phyloP scores from a whole-genome alignment of 2,329 filamentous ascomycete species.

The Cytospora piceae region DNA sequence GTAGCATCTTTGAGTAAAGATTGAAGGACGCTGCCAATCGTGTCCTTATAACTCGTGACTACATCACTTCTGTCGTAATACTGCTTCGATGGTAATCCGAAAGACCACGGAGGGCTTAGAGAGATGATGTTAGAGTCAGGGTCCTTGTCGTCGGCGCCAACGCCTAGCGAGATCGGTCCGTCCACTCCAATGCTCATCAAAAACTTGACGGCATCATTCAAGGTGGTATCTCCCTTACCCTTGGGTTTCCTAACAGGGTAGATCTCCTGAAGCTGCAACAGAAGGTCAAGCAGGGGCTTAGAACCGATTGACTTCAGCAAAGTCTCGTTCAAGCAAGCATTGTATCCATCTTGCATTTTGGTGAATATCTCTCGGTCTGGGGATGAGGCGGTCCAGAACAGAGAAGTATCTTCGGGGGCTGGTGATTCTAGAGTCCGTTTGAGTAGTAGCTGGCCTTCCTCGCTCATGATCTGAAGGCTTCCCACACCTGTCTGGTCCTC shows the following conservation, averaged over 20 bases:
- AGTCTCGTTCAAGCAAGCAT: conserved; percentile 67
- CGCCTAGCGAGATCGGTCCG: conserved; percentile 48
- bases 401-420: conserved; percentile 46
- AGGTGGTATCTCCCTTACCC: conserved; percentile 6
- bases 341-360: conserved; percentile 66
- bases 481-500: conserved; percentile 65
- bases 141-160: conserved; percentile 49
- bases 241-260: conserved; percentile 30
- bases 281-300: conserved; percentile 57
- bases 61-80: conserved; percentile 61
- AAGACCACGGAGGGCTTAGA: conserved; percentile 49
- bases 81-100: conserved; percentile 66
- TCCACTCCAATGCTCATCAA: conserved; percentile 40
- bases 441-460: conserved; percentile 61
- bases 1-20: conserved; percentile 27
- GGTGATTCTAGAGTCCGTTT: conserved; percentile 66
- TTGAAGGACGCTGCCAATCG: conserved; percentile 46
- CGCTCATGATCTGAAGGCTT: conserved; percentile 63
- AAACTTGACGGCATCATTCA: conserved; percentile 49
- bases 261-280: conserved; percentile 53
- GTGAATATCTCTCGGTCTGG: conserved; percentile 66
- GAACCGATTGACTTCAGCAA: conserved; percentile 58
- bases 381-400: conserved; percentile 44
- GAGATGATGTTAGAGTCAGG: conserved; percentile 43
- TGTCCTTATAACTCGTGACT: conserved; percentile 53